Percentiles rank a stretch among this genome's conserved stretches.
Evolutionary conservation across 164 flowering plant species (phyloP).

Genomic region (Buxus sempervirens): DNA sequence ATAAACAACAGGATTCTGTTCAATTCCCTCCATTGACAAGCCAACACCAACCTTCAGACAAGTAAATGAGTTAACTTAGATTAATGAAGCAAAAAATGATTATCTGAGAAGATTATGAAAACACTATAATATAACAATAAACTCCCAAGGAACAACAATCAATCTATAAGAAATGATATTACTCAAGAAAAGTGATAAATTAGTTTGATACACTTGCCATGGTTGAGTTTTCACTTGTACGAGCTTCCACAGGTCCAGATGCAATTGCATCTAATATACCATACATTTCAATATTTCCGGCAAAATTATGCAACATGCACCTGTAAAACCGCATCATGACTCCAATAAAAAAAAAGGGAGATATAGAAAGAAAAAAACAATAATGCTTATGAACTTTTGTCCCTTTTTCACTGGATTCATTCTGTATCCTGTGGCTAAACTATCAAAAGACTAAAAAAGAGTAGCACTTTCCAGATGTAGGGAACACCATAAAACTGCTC

Average conservation of each 20-base stretch:
- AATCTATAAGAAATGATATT: background rate
- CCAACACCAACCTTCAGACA: constrained; percentile 66
- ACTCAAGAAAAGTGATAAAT: background rate
- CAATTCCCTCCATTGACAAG: constrained; percentile 83
- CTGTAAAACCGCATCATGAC: constrained; percentile 17
- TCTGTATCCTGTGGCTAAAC: background rate
- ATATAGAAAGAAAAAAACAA: background rate
- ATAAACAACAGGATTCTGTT: constrained; percentile 78
- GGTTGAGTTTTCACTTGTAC: constrained; percentile 60
- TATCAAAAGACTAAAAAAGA: constrained; percentile 1
- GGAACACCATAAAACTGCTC: constrained; percentile 79
- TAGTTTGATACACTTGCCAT: constrained; percentile 42
- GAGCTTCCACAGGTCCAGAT: constrained; percentile 73
- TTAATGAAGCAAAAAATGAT: background rate
- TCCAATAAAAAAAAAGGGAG: background rate
- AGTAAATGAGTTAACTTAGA: background rate
- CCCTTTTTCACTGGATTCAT: background rate
- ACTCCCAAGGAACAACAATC: background rate
- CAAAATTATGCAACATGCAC: constrained; percentile 88
- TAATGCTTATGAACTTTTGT: background rate
- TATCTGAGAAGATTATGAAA: background rate
- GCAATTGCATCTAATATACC: constrained; percentile 66
- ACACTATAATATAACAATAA: background rate
- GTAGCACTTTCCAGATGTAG: constrained; percentile 59
- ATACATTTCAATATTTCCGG: constrained; percentile 81